Base-by-base conservation (phyloP, 371 early-diverging fungal species). In the Mucor indicus region DNA sequence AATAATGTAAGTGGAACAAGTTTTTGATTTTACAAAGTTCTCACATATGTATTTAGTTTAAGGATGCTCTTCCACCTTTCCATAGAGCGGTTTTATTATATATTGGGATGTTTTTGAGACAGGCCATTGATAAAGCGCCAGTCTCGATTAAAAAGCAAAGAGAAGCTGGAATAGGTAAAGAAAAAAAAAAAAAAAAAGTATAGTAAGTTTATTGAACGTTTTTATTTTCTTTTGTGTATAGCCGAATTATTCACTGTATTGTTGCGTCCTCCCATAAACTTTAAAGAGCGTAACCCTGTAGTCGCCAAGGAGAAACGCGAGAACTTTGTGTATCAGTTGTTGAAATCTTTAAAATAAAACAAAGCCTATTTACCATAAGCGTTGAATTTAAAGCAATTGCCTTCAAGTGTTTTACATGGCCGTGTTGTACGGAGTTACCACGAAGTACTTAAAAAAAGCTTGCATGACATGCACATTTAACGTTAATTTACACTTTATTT, bases 11-110 rank as follows among this genome's bases (percentile, higher is more conserved):
- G 36, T 44, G 6, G 25, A 12, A 43, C 31, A 31, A 31, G 3
- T 43, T 15, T 5, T 7, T 5, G 12, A 31, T 5, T 20, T 43
- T 31, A 21, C n/a, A 27, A 27, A 7, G 5, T 27, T 7, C 29
- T 27, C 5, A 27, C 29, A 5, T 27, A 59, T 33, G n/a, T 9
- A 4, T 33, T 25, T 57, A 60, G 60, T 20, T 60, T 2, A 54
- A 50, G 29, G 43, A 53, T 10, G 23, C 37, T 3, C 42, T 60
- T 3, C 47, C 60, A 3, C 38, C 43, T 17, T 79, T 79, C 15
- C 83, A 87, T 61, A 77, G 79, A 21, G 85, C 87, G 39, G 85
- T 86, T 5, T 79, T 93, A 24, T 70, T 86, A 21, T 91, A 90
- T 53, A 58, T 91, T 39, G 77, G 80, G n/a, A 77, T 82, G 38